Conservation (phyloP, 805 yeast species). For the Candida nanaspora region DNA sequence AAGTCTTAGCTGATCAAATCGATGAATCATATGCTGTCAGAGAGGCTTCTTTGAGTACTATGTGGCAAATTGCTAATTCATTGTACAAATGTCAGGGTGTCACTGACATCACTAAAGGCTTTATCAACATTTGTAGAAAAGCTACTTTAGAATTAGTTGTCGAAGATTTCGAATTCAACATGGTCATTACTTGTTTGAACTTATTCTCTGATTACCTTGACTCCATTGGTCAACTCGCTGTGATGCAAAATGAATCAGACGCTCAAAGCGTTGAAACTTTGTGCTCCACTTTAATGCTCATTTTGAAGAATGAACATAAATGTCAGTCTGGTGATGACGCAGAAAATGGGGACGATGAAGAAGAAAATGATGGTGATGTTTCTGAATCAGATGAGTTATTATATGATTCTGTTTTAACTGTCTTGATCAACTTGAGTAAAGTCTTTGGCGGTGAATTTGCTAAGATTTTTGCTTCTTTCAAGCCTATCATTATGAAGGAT, state of each 20-base stretch:
- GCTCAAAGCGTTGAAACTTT: conserved; percentile 54
- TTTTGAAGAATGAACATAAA: conserved; percentile 76
- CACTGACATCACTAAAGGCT: conserved; percentile 46
- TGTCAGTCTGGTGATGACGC: conserved; percentile 75
- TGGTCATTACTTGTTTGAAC: conserved; percentile 76
- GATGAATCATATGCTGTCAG: conserved; percentile 88
- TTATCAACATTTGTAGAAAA: conserved; percentile 61
- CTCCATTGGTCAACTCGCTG: conserved; percentile 65
- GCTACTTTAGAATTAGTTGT: conserved; percentile 55
- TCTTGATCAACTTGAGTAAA: conserved; percentile 65
- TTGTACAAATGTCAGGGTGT: conserved; percentile 53
- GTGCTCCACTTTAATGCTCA: conserved; percentile 61
- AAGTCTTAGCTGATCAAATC: conserved; percentile 59
- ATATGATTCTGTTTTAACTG: conserved; percentile 81
- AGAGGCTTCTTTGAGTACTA: conserved; percentile 72
- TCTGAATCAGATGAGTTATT: conserved; percentile 61
- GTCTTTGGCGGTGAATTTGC: conserved; percentile 74
- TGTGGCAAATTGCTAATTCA: conserved; percentile 79
- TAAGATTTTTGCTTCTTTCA: conserved; percentile 65
- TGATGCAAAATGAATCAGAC: conserved; percentile 52
- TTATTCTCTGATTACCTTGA: conserved; percentile 60
- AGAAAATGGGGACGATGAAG: conserved; percentile 46
- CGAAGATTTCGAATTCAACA: conserved; percentile 78
- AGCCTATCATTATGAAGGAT: conserved; percentile 51
- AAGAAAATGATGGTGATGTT: conserved; percentile 30